These are phyloP conservation scores for Thamnidium elegans DNA, from an alignment of 192 early-diverging fungal species.

Conservation along the genomic window DNA sequence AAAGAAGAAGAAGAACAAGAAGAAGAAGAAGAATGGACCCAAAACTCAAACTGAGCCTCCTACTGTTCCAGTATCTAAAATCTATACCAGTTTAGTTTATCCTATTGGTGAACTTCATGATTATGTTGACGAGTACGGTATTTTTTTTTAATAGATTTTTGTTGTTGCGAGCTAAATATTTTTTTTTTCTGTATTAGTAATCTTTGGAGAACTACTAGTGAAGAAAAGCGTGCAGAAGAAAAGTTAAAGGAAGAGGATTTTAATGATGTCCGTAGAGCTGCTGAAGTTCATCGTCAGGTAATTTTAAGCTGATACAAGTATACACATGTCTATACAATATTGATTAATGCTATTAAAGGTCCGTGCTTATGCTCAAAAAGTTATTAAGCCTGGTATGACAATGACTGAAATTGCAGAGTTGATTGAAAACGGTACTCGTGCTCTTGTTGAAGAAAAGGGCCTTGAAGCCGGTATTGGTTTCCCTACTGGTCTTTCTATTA, in stretches of 20 bases:
- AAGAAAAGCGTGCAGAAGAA: slow-evolving; percentile 89
- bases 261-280: slow-evolving; percentile 81
- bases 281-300: slow-evolving; percentile 89
- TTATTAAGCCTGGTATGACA: slow-evolving; percentile 92
- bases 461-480: slow-evolving; percentile 89
- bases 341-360: slow-evolving; percentile 43
- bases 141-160: background rate
- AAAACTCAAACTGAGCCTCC: slow-evolving; percentile 63
- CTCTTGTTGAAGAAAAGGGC: slow-evolving; percentile 82
- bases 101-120: slow-evolving; percentile 81
- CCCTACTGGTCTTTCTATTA: slow-evolving; percentile 91
- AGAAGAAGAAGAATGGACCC: slow-evolving; percentile 62
- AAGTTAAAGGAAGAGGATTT: slow-evolving; percentile 67
- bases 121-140: slow-evolving; percentile 77
- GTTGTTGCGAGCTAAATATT: background rate
- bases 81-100: slow-evolving; percentile 76
- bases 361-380: slow-evolving; percentile 71
- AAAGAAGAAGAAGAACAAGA: slow-evolving; percentile 59
- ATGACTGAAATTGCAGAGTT: slow-evolving; percentile 90
- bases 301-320: background rate
- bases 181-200: slow-evolving; percentile 55
- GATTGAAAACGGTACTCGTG: slow-evolving; percentile 94
- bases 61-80: slow-evolving; percentile 74
- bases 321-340: background rate
- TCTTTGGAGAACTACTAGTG: slow-evolving; percentile 81